Evolutionary conservation across 1,284 basidiomycete genomes (phyloP).

Genomic region (Cryptococcus sp.): DNA sequence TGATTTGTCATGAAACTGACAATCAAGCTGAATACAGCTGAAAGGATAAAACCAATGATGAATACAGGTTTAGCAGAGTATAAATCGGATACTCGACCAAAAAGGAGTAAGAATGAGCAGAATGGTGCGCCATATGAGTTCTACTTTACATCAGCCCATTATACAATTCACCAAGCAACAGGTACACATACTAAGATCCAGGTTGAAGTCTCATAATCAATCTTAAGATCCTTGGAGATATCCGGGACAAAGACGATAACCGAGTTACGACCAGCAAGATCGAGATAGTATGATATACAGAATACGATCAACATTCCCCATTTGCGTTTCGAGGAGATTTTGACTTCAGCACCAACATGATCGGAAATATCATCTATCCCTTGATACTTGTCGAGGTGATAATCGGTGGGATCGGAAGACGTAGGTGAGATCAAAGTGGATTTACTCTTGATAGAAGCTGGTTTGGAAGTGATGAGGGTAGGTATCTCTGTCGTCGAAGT

Average conservation of each 20-base stretch:
- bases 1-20: slow-evolving; percentile 24
- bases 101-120: slow-evolving; percentile 33
- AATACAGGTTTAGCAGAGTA: slow-evolving; percentile 38
- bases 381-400: not conserved
- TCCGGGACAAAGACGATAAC: not conserved
- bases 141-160: not conserved
- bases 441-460: no score
- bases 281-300: slow-evolving; percentile 1
- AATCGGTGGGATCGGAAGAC: no score
- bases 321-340: not conserved
- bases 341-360: not conserved
- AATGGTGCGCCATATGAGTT: slow-evolving; percentile 28
- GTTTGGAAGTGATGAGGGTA: no score
- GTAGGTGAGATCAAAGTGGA: no score
- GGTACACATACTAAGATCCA: not conserved
- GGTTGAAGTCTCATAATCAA: not conserved
- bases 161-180: not conserved
- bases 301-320: slow-evolving; percentile 1
- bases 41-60: slow-evolving; percentile 17
- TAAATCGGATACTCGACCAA: slow-evolving; percentile 37
- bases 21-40: slow-evolving; percentile 20
- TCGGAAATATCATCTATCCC: not conserved
- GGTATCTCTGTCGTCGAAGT: no score
- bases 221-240: not conserved
- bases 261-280: not conserved